Evolutionary conservation across 2,329 filamentous ascomycete genomes (phyloP).

Genomic region (Pestalotiopsis sp.): DNA sequence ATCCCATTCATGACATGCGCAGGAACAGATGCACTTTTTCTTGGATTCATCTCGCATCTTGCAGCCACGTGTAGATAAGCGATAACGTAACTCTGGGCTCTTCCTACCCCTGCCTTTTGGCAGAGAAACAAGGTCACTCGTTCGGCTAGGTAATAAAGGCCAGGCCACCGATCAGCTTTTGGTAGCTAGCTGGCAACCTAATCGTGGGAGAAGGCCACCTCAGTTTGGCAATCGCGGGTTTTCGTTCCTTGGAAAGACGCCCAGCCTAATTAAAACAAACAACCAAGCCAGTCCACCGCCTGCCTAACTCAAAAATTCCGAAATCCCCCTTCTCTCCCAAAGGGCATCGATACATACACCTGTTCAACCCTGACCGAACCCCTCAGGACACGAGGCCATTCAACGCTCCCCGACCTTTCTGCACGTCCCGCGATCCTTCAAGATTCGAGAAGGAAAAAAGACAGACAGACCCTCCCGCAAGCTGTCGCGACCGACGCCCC

Average conservation of each 20-base stretch:
- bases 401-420: background rate
- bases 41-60: constrained; percentile 7
- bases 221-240: background rate
- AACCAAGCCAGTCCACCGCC: constrained; percentile 9
- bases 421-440: background rate
- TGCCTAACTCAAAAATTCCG: constrained; percentile 13
- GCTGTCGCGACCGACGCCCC: background rate
- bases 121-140: constrained; percentile 1
- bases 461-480: background rate
- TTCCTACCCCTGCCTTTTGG: background rate
- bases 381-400: background rate
- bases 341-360: background rate
- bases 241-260: background rate
- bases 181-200: background rate
- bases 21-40: background rate
- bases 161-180: constrained; percentile 8
- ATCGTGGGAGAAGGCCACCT: background rate
- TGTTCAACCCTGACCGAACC: background rate
- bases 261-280: background rate
- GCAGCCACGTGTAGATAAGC: constrained; percentile 21
- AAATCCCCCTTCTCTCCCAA: background rate
- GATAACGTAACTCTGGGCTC: constrained; percentile 14
- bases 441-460: too few relatives aligned
- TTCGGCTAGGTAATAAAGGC: background rate
- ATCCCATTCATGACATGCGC: background rate